A percentile compares a stretch with the other conserved stretches of the same genome.
phyloP scores from a whole-genome alignment of 2,329 filamentous ascomycete genomes.

The Ambrosiella beaveri region DNA sequence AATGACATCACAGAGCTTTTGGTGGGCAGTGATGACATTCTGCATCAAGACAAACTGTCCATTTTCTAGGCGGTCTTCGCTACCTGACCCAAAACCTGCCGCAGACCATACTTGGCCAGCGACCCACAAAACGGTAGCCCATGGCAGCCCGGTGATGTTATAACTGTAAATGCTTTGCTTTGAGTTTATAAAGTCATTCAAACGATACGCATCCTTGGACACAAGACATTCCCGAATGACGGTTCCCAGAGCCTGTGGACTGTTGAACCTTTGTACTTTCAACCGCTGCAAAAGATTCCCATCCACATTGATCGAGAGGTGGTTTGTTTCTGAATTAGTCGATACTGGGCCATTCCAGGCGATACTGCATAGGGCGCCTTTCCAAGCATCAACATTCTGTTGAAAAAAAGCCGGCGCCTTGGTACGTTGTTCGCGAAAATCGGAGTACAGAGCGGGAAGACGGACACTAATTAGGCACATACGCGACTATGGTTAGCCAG shows the following conservation, averaged over 20 bases:
- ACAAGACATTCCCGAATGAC: constrained; percentile 61
- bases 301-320: constrained; percentile 36
- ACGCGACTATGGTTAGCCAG: not conserved
- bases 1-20: constrained; percentile 32
- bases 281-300: constrained; percentile 53
- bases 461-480: constrained; percentile 39
- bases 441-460: constrained; percentile 72
- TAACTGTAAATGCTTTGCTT: constrained; percentile 54
- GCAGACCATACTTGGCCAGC: constrained; percentile 50
- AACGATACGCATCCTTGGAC: constrained; percentile 49
- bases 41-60: constrained; percentile 49
- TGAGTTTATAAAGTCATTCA: constrained; percentile 48
- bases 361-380: constrained; percentile 52
- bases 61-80: constrained; percentile 37
- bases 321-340: constrained; percentile 25
- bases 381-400: constrained; percentile 68
- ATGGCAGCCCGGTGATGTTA: constrained; percentile 51
- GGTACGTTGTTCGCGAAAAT: constrained; percentile 56
- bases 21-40: constrained; percentile 43
- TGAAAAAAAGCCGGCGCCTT: constrained; percentile 73
- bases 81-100: constrained; percentile 26
- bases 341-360: constrained; percentile 41
- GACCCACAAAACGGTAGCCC: constrained; percentile 59
- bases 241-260: constrained; percentile 61
- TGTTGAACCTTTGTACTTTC: constrained; percentile 60